Evolutionary conservation across 768 basidiomycete genomes (phyloP).

Genomic region (Leccinum obscurum): DNA sequence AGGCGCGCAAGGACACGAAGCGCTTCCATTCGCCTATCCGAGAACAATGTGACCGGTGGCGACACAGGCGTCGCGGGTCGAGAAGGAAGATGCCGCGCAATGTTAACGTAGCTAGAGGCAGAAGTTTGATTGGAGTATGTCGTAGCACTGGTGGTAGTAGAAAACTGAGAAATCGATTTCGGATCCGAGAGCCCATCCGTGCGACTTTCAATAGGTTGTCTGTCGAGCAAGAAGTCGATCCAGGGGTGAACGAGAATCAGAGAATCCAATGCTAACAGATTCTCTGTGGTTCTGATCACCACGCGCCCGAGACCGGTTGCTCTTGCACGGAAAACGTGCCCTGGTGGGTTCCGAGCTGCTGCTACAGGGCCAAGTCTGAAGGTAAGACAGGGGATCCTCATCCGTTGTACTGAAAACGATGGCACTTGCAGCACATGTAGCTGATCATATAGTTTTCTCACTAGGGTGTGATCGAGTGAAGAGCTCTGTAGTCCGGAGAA

Average conservation of each 20-base stretch:
- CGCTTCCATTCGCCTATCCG: background rate
- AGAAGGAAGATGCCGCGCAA: too few species aligned
- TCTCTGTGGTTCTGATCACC: background rate
- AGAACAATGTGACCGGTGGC: too few species aligned
- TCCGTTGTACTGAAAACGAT: background rate
- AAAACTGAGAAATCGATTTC: too few species aligned
- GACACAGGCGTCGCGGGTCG: too few species aligned
- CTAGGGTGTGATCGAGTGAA: background rate
- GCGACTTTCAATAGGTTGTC: background rate
- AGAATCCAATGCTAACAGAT: background rate
- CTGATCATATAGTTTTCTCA: background rate
- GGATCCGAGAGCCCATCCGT: background rate
- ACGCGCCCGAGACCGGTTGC: background rate
- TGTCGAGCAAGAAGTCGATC: background rate
- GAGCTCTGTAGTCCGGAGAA: background rate
- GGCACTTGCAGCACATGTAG: background rate
- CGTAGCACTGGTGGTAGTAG: too few species aligned
- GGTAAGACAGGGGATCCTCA: background rate
- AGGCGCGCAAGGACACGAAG: slow-evolving; percentile 2
- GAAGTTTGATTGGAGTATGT: too few species aligned
- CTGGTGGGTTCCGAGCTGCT: background rate
- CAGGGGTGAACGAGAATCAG: background rate
- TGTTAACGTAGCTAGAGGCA: too few species aligned
- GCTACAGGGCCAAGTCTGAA: background rate
- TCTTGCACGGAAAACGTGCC: background rate